A percentile compares a stretch with the other conserved stretches of the same genome.
Evolutionary conservation across 306 rosid genomes (phyloP).

Genomic region (Fragaria nilgerrensis): DNA sequence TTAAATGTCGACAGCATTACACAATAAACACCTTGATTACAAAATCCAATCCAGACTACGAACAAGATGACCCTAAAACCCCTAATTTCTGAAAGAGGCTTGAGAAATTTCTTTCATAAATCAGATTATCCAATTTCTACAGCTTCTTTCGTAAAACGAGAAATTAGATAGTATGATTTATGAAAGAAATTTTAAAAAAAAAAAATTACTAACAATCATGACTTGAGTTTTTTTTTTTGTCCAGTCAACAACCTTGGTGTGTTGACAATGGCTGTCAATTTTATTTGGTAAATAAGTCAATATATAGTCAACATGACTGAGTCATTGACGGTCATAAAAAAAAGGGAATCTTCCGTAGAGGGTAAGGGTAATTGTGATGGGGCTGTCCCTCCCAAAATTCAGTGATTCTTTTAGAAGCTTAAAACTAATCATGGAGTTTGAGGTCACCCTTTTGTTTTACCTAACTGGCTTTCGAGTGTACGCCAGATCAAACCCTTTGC

Average conservation of each 20-base stretch:
- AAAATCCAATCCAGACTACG: background rate
- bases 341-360: background rate
- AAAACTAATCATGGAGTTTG: conserved; percentile 21
- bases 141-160: too few relatives aligned
- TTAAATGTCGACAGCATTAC: too few relatives aligned
- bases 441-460: conserved; percentile 52
- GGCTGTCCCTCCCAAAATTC: conserved; percentile 6
- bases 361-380: background rate
- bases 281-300: background rate
- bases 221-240: background rate
- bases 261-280: background rate
- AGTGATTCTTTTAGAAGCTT: background rate
- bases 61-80: too few relatives aligned
- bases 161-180: background rate
- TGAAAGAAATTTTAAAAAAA: background rate
- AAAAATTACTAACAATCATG: background rate
- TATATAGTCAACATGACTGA: conserved; percentile 3
- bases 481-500: conserved; percentile 23
- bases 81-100: too few relatives aligned
- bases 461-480: conserved; percentile 42
- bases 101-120: too few relatives aligned
- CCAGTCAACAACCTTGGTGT: background rate
- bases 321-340: background rate
- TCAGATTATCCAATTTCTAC: too few relatives aligned
- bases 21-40: too few relatives aligned